phyloP scores from a whole-genome alignment of 768 basidiomycete species.

The Suillus luteus region DNA sequence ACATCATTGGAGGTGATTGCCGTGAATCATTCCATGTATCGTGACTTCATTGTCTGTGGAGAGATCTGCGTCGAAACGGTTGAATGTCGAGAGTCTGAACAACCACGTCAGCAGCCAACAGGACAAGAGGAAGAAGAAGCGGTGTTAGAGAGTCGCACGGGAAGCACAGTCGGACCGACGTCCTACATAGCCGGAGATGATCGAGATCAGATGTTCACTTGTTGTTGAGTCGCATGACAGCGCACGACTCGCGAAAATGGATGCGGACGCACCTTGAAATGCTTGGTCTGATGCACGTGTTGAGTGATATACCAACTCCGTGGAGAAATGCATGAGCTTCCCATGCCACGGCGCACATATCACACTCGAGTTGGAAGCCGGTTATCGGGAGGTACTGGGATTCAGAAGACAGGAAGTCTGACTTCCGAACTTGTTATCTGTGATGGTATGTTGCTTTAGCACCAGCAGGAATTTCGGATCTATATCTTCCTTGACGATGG shows the following conservation, averaged over 20 bases:
- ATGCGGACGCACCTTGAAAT: neutral
- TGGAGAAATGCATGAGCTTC: neutral
- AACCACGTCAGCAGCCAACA: neutral
- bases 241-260: neutral
- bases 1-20: slow-evolving; percentile 25
- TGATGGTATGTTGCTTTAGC: neutral
- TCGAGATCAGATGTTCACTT: neutral
- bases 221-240: neutral
- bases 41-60: slow-evolving; percentile 24
- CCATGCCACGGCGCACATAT: neutral
- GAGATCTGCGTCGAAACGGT: slow-evolving; percentile 25
- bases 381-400: neutral
- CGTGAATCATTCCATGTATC: slow-evolving; percentile 30
- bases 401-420: neutral
- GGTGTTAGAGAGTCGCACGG: neutral
- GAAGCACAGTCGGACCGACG: slow-evolving; percentile 1
- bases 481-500: slow-evolving; percentile 1
- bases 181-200: neutral
- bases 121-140: neutral
- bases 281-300: slow-evolving; percentile 4
- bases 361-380: neutral
- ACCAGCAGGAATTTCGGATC: neutral
- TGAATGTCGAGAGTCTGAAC: slow-evolving; percentile 29
- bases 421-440: slow-evolving; percentile 1
- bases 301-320: neutral